phyloP scores from a whole-genome alignment of 768 basidiomycete genomes.

The Termitomyces sp. region DNA sequence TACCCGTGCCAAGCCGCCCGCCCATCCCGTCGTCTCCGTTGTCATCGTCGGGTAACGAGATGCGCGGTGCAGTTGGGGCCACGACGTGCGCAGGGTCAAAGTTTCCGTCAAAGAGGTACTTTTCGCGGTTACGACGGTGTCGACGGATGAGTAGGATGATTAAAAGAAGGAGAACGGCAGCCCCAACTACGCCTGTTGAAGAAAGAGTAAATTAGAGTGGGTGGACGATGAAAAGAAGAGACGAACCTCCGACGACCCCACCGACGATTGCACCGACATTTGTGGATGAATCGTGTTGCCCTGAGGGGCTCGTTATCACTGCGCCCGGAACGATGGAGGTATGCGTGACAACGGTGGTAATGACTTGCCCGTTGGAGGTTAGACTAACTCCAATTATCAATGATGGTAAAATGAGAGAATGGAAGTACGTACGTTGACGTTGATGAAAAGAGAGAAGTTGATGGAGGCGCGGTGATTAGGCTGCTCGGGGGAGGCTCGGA shows the following conservation, averaged over 20 bases:
- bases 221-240: neutral
- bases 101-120: slow-evolving; percentile 32
- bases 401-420: too few species aligned
- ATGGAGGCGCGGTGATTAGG: neutral
- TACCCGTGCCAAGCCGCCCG: slow-evolving; percentile 23
- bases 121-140: slow-evolving; percentile 15
- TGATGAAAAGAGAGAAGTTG: neutral
- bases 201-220: neutral
- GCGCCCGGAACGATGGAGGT: slow-evolving; percentile 15
- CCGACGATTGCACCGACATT: slow-evolving; percentile 43
- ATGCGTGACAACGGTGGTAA: neutral
- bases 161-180: slow-evolving; percentile 19
- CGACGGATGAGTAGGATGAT: slow-evolving; percentile 21
- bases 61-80: slow-evolving; percentile 9
- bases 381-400: neutral
- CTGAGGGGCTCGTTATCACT: slow-evolving; percentile 9
- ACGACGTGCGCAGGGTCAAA: slow-evolving; percentile 28
- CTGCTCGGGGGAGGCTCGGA: neutral
- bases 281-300: neutral
- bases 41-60: slow-evolving; percentile 10
- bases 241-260: slow-evolving; percentile 43
- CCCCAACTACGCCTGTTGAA: slow-evolving; percentile 22
- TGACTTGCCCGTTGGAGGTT: neutral
- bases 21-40: slow-evolving; percentile 28
- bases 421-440: neutral